Base-by-base conservation (phyloP, 768 basidiomycete genomes). In the Artomyces pyxidatus region DNA sequence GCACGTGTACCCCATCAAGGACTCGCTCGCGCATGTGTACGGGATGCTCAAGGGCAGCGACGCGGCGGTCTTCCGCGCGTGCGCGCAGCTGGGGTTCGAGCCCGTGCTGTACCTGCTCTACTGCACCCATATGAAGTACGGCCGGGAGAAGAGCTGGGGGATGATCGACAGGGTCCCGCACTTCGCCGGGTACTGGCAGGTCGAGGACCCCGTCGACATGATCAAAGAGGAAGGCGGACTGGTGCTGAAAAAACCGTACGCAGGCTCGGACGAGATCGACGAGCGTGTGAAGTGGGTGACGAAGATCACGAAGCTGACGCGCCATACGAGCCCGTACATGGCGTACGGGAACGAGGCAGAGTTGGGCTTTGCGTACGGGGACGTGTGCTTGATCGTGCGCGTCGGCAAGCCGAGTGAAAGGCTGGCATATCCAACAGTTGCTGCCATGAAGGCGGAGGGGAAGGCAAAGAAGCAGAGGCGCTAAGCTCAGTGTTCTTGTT, bases 1-100 rank as follows among this genome's bases (percentile, higher is more conserved):
- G 1, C 65, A 70, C 56, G 55, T 58, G 46, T 75, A 74, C 48
- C 66, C 69, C 2, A 44, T 70, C 44, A 48, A 35, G 9, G n/a
- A n/a, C n/a, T 11, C 16, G 9, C 29, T 42, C 10, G 17, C 39
- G 3, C 44, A 48, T 14, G 6, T 52, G 25, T 44, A 44, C 25
- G 14, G 25, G 8, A 37, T 49, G 21, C 40, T 49, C 6, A 49
- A 55, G 22, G 43, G 44, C 16, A 49, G 37, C 29, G 51, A 47
- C 16, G 44, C 39, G 9, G 10, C 27, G 1, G 21, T 46, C 10
- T 42, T 38, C 11, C 38, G 27, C 29, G 32, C 2, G 16, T 7
- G 23, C 19, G 21, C 22, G 3, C 27, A 21, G 17, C 53, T 42
- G 9, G 42, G 42, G 12, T 38, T 51, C 9, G 17, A 43, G 19